Percentiles rank a stretch among this genome's conserved stretches.
phyloP scores from a whole-genome alignment of 768 basidiomycete species.

The Rhodotorula diobovata region DNA sequence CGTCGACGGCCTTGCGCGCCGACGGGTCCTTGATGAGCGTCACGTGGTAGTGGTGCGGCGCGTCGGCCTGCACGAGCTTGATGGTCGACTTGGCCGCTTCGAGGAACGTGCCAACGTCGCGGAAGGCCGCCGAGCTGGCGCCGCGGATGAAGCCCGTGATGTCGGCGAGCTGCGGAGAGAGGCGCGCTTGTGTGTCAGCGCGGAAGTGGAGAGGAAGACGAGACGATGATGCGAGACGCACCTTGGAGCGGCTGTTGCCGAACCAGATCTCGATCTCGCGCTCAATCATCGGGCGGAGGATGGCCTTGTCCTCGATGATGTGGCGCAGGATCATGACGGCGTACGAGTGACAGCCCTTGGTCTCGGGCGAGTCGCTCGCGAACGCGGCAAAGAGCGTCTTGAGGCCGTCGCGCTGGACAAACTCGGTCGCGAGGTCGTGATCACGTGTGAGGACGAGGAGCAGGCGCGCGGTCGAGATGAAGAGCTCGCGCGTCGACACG shows the following conservation, averaged over 20 bases:
- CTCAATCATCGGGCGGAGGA: conserved; percentile 68
- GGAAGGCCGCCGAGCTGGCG: conserved; percentile 71
- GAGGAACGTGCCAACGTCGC: conserved; percentile 73
- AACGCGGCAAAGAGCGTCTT: conserved; percentile 63
- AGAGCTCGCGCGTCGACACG: conserved; percentile 69
- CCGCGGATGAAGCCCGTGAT: conserved; percentile 67
- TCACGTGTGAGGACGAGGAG: conserved; percentile 80
- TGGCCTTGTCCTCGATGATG: conserved; percentile 68
- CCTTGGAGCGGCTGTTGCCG: conserved; percentile 50
- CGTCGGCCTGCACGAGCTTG: conserved; percentile 64
- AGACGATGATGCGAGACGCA: neutral
- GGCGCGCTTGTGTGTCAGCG: too few relatives aligned
- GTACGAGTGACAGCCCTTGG: conserved; percentile 68
- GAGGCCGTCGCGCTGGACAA: conserved; percentile 66
- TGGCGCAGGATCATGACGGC: conserved; percentile 87
- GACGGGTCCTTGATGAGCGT: conserved; percentile 54
- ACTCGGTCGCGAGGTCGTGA: conserved; percentile 59
- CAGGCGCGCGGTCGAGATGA: conserved; percentile 73
- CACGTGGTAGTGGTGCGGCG: conserved; percentile 53
- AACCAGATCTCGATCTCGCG: conserved; percentile 79
- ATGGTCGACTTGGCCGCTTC: conserved; percentile 67
- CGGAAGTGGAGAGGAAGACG: neutral
- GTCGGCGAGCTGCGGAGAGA: conserved; percentile 54
- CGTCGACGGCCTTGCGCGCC: conserved; percentile 11
- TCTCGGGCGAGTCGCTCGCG: conserved; percentile 56